Conservation (phyloP, 495 filamentous ascomycete genomes). For the Chlorociboria aeruginascens region DNA sequence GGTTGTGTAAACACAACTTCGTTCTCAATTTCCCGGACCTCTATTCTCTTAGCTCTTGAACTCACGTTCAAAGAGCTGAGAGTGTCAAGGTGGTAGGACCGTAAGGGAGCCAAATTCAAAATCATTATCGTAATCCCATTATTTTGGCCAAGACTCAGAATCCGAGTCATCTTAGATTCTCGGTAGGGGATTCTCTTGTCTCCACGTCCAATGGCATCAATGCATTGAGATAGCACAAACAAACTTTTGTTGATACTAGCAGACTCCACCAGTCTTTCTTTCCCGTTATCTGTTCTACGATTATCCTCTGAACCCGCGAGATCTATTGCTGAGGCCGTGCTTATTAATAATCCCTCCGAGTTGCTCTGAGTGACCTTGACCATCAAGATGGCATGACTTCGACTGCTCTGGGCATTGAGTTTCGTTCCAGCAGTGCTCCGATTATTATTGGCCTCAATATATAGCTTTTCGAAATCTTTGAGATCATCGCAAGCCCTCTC, state of each 20-base stretch:
- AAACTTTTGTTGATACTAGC: conserved; percentile 97
- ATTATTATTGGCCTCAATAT: conserved; percentile 91
- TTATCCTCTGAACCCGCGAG: conserved; percentile 96
- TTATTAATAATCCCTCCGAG: conserved; percentile 56
- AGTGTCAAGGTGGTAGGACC: conserved; percentile 87
- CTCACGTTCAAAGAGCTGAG: conserved; percentile 90
- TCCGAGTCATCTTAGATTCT: conserved; percentile 95
- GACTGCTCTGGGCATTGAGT: conserved; percentile 87
- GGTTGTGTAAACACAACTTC: conserved; percentile 73
- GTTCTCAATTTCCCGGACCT: conserved; percentile 89
- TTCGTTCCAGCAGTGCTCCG: conserved; percentile 88
- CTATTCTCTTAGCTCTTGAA: conserved; percentile 92
- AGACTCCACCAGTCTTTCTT: conserved; percentile 88
- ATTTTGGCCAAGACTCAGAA: conserved; percentile 86
- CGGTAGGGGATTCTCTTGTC: conserved; percentile 71
- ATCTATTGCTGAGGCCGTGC: conserved; percentile 89
- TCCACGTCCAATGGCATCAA: conserved; percentile 72
- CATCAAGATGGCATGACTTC: conserved; percentile 86
- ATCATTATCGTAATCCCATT: conserved; percentile 96
- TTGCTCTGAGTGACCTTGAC: conserved; percentile 75
- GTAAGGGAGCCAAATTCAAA: conserved; percentile 76
- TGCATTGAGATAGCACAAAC: conserved; percentile 89
- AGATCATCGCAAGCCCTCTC: conserved; percentile 74
- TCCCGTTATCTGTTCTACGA: conserved; percentile 84
- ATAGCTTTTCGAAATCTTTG: conserved; percentile 86